phyloP scores from a whole-genome alignment of 768 basidiomycete species.

The Tylopilus sp. region DNA sequence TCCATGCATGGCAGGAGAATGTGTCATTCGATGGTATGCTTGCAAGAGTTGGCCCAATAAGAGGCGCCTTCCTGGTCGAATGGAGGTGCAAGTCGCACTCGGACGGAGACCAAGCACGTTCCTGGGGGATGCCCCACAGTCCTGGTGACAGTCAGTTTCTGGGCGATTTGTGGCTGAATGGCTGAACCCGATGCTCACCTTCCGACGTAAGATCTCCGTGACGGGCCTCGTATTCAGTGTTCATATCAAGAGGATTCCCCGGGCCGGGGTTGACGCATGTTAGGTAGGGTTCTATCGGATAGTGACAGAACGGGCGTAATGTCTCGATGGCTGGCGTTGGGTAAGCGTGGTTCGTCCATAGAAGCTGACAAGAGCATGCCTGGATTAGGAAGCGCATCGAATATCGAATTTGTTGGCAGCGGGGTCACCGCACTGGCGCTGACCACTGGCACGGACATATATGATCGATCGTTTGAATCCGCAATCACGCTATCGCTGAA shows the following conservation, averaged over 20 bases:
- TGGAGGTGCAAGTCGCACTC: not conserved
- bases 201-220: not conserved
- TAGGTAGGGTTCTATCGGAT: not conserved
- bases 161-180: not conserved
- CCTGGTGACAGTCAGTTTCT: not conserved
- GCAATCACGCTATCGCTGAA: not conserved
- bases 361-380: not conserved
- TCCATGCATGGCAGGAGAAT: not conserved
- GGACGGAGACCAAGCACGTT: not conserved
- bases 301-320: not conserved
- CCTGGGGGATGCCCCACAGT: not conserved
- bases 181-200: slow-evolving; percentile 5
- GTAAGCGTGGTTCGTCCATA: not conserved
- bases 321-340: not conserved
- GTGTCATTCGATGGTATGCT: not conserved
- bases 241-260: not conserved
- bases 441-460: too few species aligned
- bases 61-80: not conserved
- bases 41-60: not conserved
- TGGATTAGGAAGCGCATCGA: not conserved
- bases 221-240: not conserved
- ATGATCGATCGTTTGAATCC: not conserved
- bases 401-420: not conserved
- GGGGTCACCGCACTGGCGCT: not conserved
- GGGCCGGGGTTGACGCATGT: not conserved